phyloP scores from a whole-genome alignment of 768 basidiomycete genomes.

The Kwoniella shandongensis region DNA sequence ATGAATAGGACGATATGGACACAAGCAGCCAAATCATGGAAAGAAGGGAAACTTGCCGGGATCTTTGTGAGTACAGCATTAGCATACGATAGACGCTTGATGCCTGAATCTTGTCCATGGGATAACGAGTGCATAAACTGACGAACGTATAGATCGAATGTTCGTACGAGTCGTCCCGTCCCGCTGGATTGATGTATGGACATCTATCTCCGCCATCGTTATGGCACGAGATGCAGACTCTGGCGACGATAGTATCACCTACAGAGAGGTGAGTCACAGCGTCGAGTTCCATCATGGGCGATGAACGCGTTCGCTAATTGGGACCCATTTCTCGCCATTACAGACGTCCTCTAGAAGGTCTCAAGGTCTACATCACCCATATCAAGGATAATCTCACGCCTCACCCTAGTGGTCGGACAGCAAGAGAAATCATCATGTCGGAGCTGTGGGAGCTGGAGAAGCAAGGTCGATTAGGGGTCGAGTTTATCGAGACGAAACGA shows the following conservation, averaged over 20 bases:
- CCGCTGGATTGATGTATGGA: conserved; percentile 70
- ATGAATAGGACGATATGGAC: conserved; percentile 75
- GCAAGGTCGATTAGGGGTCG: conserved; percentile 66
- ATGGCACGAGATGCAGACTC: conserved; percentile 66
- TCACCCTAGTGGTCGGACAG: conserved; percentile 56
- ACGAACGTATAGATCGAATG: conserved; percentile 64
- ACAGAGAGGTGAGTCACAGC: conserved; percentile 11
- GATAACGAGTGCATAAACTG: not conserved
- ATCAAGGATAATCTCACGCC: conserved; percentile 74
- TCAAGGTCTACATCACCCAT: conserved; percentile 72
- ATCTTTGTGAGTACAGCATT: conserved; percentile 66
- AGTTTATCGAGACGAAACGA: conserved; percentile 70
- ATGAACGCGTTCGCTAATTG: not conserved
- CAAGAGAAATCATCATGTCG: conserved; percentile 67
- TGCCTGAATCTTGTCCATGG: no score
- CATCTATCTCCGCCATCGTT: conserved; percentile 83
- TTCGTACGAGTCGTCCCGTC: conserved; percentile 75
- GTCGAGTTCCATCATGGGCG: not conserved
- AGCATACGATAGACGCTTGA: no score
- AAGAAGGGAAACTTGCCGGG: conserved; percentile 63
- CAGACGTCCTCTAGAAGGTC: conserved; percentile 43
- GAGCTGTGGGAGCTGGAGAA: conserved; percentile 69
- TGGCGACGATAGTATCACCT: conserved; percentile 53
- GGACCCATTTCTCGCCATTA: conserved; percentile 4
- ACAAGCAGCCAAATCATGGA: conserved; percentile 70